Base-by-base conservation (phyloP, 2,329 filamentous ascomycete genomes). In the Sporothrix brunneoviolacea region DNA sequence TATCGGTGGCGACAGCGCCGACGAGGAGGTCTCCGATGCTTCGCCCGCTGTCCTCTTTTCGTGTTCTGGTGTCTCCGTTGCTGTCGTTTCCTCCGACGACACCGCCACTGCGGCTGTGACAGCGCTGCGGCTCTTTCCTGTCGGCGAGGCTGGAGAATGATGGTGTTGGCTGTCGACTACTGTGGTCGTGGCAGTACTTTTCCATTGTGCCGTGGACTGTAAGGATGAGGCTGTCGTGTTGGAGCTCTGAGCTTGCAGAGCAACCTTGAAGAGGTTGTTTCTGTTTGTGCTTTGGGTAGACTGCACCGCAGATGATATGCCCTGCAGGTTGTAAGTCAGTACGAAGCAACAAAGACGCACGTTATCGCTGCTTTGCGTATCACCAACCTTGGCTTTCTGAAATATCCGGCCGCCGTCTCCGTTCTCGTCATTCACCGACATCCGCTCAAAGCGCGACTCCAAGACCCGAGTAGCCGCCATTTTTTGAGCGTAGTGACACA, bases 361-460 rank as follows among this genome's bases (percentile, higher is more conserved):
- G n/a, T n/a, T n/a, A n/a, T n/a, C n/a, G n/a, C n/a, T n/a, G n/a
- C n/a, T n/a, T 36, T 36, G n/a, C 18, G n/a, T 32, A n/a, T 13
- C 28, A 49, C 54, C 51, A 73, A 91, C 90, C 82, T 95, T 95
- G 55, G 80, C 68, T 70, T 94, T 95, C 58, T 80, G 74, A 65
- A 86, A 83, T 22, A 65, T 57, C 55, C 75, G 75, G 51, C 70
- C 69, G 55, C 70, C 72, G 56, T 80, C 75, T 53, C 88, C 84
- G 64, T 91, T 94, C 69, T 95, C 91, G 64, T 96, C 91, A 60
- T 87, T 85, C 55, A 96, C 88, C 18, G 87, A 85, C 71, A 96
- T 80, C 68, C 84, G 84, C 81, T 95, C 90, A 64, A 97, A 88
- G 61, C 88, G 87, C 69, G 86, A 76, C 71, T 96, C 91, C 41